Percentiles rank a stretch among this genome's conserved stretches.
Conservation (phyloP, 371 early-diverging fungal genomes). For the Capniomyces stellatus region DNA sequence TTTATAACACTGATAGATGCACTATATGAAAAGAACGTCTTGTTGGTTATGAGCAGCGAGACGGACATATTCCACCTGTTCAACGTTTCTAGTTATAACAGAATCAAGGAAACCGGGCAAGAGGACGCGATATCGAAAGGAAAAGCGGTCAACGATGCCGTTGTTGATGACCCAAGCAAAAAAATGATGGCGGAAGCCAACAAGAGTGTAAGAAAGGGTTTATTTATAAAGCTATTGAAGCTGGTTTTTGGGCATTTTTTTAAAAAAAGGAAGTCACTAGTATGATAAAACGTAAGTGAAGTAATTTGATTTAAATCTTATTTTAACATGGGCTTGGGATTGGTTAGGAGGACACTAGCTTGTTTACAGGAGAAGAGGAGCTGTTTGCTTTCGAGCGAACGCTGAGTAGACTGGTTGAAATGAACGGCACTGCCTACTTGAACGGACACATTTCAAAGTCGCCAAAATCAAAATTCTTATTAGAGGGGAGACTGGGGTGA, state of each 20-base stretch:
- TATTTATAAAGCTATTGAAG: too few relatives aligned
- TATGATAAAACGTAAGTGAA: too few relatives aligned
- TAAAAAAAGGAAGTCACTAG: too few relatives aligned
- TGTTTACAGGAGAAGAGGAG: slow-evolving; percentile 82
- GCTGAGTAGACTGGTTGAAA: slow-evolving; percentile 71
- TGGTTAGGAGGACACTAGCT: background rate
- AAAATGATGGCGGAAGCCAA: background rate
- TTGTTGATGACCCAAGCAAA: background rate
- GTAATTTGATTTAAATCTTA: too few relatives aligned
- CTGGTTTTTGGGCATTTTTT: too few relatives aligned
- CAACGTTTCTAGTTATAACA: background rate
- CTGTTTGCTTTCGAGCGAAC: slow-evolving; percentile 91
- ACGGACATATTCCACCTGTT: slow-evolving; percentile 46
- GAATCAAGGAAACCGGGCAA: background rate
- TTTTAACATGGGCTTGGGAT: too few relatives aligned
- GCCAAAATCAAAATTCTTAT: background rate
- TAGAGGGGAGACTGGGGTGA: too few relatives aligned
- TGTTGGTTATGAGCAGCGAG: slow-evolving; percentile 52
- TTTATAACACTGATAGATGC: slow-evolving; percentile 90
- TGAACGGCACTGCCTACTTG: slow-evolving; percentile 32
- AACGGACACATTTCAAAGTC: background rate
- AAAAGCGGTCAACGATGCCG: background rate
- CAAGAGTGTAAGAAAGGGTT: too few relatives aligned
- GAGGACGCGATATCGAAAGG: background rate
- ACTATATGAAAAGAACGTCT: slow-evolving; percentile 58